Evolutionary conservation across 176 grass and related monocot genomes (phyloP), one percentile per base, ranked within the genome.

Genomic region (Alopecurus myosuroides): DNA sequence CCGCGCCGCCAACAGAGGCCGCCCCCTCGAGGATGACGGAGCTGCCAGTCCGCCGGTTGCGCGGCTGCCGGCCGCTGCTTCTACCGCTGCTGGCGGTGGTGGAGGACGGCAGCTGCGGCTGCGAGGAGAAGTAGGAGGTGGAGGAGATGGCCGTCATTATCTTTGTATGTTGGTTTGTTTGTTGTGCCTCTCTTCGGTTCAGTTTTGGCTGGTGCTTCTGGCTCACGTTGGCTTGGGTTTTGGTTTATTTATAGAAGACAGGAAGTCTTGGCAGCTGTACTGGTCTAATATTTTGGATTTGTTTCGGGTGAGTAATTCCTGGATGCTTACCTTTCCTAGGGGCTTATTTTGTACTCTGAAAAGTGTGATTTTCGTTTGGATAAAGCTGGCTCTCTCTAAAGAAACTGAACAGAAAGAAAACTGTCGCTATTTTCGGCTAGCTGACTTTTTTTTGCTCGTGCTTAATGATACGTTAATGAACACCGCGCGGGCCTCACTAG

Each of bases 21-120:
- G 37, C 70, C 22, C 49, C 78, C 81, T 95, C 94, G 9, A 95
- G 79, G 88, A 85, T 93, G 30, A 95, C 77, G 78, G 70, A 82
- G 78, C 71, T 86, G 50, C 72, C 7, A 70, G 67, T 70, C 60
- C 78, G 68, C 30, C 46, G 55, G 0, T 56, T 69, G 19, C 62
- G 41, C 20, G 4, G 22, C 28, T 40, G 37, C 28, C 29, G 45
- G 40, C 45, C 19, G 9, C 1, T 4, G 53, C 10, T 28, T 20
- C 41, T 42, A 17, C 49, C 15, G 71, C 71, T 45, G 40, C 6
- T 71, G 66, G 36, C 28, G 22, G 45, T 9, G 9, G 75, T 7
- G 48, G 85, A 36, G 56, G 12, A 26, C 12, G 89, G 80, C 9
- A 75, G 84, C 85, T 87, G 75, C 39, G 85, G 89, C 75, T 90